Conservation (phyloP, 257 asterid genomes). For the Cruciata laevipes region DNA sequence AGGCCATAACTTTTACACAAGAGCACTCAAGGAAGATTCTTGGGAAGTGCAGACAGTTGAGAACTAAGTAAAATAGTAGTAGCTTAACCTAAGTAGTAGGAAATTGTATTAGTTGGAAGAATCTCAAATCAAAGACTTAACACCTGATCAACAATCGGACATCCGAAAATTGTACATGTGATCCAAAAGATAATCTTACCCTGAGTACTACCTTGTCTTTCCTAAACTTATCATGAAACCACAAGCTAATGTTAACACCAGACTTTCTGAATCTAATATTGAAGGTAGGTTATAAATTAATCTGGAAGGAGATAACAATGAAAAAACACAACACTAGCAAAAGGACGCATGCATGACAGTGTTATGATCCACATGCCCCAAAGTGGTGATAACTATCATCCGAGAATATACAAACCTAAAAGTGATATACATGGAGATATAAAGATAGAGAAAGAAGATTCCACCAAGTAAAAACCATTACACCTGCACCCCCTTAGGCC, state of each 20-base stretch:
- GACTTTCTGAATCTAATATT: neutral
- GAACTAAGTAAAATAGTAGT: neutral
- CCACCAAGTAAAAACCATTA: neutral
- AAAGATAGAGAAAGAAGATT: conserved; percentile 1
- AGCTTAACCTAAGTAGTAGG: neutral
- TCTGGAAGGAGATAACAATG: neutral
- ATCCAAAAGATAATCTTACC: neutral
- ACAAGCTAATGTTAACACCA: neutral
- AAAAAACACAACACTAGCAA: neutral
- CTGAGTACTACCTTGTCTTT: neutral
- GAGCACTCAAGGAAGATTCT: conserved; percentile 2
- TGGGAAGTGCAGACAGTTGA: neutral
- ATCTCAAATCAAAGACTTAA: neutral
- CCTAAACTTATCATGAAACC: neutral
- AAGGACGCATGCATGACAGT: neutral
- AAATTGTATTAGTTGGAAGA: neutral
- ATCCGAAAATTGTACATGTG: neutral
- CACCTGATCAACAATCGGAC: conserved; percentile 3
- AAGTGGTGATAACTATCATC: neutral
- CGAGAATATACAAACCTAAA: neutral
- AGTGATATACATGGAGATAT: neutral
- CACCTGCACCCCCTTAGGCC: neutral
- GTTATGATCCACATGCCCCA: neutral
- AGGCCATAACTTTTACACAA: conserved; percentile 5
- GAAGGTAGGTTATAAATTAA: neutral